Evolutionary conservation across 1,284 basidiomycete species (phyloP).

Genomic region (Pterulicium gracile): DNA sequence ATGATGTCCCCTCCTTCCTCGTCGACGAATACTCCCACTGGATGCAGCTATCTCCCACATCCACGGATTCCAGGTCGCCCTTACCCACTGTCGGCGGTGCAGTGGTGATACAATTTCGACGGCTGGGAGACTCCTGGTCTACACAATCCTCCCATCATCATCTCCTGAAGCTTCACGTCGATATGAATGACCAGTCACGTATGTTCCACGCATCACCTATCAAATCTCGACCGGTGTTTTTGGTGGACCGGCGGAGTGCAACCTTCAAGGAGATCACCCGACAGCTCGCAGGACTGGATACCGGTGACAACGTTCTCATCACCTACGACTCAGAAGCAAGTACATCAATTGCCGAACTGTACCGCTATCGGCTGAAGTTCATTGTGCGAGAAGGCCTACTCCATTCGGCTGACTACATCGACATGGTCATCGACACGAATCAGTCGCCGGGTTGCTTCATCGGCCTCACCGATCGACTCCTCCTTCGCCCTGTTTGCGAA

Average conservation of each 20-base stretch:
- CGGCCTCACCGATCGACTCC: no score
- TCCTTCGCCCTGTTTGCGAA: conserved; percentile 23
- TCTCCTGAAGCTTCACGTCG: neutral
- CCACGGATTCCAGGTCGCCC: neutral
- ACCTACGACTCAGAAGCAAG: conserved; percentile 6
- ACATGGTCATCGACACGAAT: conserved; percentile 21
- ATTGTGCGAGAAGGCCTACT: conserved; percentile 17
- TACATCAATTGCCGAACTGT: conserved; percentile 14
- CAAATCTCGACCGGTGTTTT: neutral
- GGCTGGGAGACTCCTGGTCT: no score
- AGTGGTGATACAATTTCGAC: neutral
- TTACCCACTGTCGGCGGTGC: neutral
- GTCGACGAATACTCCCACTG: conserved; percentile 26
- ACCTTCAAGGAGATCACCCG: conserved; percentile 21
- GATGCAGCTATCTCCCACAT: no score
- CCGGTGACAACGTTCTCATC: conserved; percentile 18
- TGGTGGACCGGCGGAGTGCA: conserved; percentile 22
- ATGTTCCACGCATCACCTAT: neutral
- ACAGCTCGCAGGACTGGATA: conserved; percentile 22
- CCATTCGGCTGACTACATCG: conserved; percentile 24
- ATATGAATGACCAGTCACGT: neutral
- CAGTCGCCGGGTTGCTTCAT: no score
- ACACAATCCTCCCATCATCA: neutral
- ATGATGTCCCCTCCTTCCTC: conserved; percentile 27
- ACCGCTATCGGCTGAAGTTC: conserved; percentile 27